Evolutionary conservation across 768 basidiomycete genomes (phyloP).

Genomic region (Tulasnella sp.): DNA sequence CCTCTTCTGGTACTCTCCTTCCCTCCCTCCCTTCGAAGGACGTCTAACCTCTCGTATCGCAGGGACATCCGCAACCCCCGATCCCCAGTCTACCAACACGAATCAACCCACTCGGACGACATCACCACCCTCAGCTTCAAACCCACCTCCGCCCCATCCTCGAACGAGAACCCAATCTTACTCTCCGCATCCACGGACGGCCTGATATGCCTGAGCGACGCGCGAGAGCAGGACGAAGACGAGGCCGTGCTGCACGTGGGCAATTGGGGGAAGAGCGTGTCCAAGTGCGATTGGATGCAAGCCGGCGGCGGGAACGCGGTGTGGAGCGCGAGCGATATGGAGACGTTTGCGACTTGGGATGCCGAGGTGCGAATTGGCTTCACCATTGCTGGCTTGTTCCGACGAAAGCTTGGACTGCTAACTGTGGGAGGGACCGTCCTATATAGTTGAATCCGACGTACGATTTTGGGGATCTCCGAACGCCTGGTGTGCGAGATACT

Average conservation of each 20-base stretch:
- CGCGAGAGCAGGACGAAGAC: conserved; percentile 68
- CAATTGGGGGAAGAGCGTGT: conserved; percentile 77
- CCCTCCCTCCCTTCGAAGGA: not conserved
- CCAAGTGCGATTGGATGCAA: conserved; percentile 56
- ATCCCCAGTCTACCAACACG: conserved; percentile 59
- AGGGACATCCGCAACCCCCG: conserved; percentile 82
- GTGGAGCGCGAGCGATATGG: conserved; percentile 93
- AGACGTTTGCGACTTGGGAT: conserved; percentile 81
- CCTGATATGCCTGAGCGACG: conserved; percentile 40
- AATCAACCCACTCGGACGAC: conserved; percentile 87
- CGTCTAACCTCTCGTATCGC: not conserved
- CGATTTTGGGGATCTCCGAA: conserved; percentile 19
- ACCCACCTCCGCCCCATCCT: conserved; percentile 19
- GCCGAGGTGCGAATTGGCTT: conserved; percentile 37
- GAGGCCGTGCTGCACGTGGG: conserved; percentile 70
- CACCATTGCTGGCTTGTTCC: not conserved
- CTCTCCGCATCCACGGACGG: conserved; percentile 85
- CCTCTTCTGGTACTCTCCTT: conserved; percentile 57
- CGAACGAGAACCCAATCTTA: conserved; percentile 32
- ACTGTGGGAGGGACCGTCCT: not conserved
- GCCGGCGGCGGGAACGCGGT: conserved; percentile 26
- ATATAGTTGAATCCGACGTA: conserved; percentile 15
- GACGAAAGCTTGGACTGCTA: not conserved
- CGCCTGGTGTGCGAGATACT: not conserved
- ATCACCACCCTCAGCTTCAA: conserved; percentile 64